Percentiles rank a stretch among this genome's conserved stretches.
phyloP scores from a whole-genome alignment of 805 yeast genomes.

The Crinitomyces ghanaensis region DNA sequence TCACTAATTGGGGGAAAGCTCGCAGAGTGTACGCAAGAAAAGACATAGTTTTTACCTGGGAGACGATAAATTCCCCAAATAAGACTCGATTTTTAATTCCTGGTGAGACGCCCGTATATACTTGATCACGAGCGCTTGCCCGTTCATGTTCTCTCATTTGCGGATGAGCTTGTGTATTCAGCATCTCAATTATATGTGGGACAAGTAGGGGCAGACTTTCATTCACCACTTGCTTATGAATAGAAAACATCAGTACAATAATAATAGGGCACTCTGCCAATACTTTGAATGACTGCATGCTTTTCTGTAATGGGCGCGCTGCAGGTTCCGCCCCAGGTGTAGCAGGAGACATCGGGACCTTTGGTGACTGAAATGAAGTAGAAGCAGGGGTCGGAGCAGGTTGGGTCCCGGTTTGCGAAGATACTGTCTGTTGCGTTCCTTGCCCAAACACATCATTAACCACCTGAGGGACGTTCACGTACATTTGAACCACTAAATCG shows the following conservation, averaged over 20 bases:
- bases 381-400: constrained; percentile 16
- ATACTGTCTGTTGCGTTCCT: constrained; percentile 7
- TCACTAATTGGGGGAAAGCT: constrained; percentile 60
- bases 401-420: constrained; percentile 9
- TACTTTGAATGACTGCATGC: constrained; percentile 78
- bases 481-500: constrained; percentile 61
- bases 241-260: constrained; percentile 82
- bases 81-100: constrained; percentile 63
- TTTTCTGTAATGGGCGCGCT: constrained; percentile 45
- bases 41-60: constrained; percentile 94
- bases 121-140: constrained; percentile 42
- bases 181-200: constrained; percentile 67
- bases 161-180: constrained; percentile 69
- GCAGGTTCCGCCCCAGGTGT: constrained; percentile 25
- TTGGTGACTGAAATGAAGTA: constrained; percentile 27
- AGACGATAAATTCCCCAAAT: constrained; percentile 78
- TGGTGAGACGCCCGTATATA: constrained; percentile 63
- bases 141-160: constrained; percentile 54
- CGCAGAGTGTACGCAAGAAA: constrained; percentile 88
- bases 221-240: constrained; percentile 66
- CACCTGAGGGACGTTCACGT: constrained; percentile 65
- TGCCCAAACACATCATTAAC: constrained; percentile 57
- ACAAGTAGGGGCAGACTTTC: constrained; percentile 63
- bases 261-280: constrained; percentile 95
- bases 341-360: constrained; percentile 35